phyloP scores from a whole-genome alignment of 2,329 filamentous ascomycete species.

The Epichloe amarillans region DNA sequence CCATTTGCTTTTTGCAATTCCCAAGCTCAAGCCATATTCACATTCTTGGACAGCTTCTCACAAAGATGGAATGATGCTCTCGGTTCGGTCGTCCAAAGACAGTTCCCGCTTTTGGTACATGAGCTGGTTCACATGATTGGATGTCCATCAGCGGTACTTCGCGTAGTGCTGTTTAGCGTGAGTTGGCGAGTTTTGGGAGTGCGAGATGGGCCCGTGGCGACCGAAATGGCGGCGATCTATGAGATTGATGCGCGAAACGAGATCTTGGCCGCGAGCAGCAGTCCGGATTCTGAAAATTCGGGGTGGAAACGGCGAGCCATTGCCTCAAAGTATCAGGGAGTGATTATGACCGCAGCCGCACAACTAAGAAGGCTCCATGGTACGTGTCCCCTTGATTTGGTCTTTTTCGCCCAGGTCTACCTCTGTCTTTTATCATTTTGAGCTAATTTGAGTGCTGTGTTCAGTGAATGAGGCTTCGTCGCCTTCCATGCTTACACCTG shows the following conservation, averaged over 20 bases:
- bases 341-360: neutral
- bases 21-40: conserved; percentile 5
- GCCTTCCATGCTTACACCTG: neutral
- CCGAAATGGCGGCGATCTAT: neutral
- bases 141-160: conserved; percentile 15
- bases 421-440: neutral
- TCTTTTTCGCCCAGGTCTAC: neutral
- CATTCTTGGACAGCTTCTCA: conserved; percentile 14
- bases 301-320: neutral
- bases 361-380: neutral
- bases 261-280: neutral
- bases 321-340: neutral
- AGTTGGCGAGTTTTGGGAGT: conserved; percentile 15
- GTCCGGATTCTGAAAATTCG: neutral
- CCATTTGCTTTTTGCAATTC: neutral
- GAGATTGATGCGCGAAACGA: neutral
- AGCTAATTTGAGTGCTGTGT: neutral
- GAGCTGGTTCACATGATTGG: conserved; percentile 13
- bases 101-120: conserved; percentile 15
- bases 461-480: neutral
- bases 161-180: conserved; percentile 16
- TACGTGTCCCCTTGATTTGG: neutral
- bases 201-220: neutral
- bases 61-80: conserved; percentile 11
- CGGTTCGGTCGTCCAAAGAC: conserved; percentile 7